These are phyloP conservation scores for Plasmopara halstedii DNA, from an alignment of 352 stramenopile species.

Conservation along the genomic window DNA sequence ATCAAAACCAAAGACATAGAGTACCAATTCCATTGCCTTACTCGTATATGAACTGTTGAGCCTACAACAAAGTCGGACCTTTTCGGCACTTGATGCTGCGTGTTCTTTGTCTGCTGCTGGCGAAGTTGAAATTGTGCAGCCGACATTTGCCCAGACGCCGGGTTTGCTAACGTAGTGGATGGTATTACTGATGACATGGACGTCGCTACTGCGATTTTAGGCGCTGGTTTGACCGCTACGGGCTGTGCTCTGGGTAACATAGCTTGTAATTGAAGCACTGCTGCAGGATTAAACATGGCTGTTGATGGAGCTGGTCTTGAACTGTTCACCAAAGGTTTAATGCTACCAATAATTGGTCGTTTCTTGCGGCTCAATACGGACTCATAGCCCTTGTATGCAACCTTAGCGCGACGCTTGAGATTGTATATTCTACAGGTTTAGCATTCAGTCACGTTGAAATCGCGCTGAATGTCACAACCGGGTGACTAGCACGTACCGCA, in stretches of 20 bases:
- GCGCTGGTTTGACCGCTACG: conserved; percentile 16
- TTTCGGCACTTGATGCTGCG: conserved; percentile 25
- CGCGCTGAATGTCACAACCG: conserved; percentile 1
- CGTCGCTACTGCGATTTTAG: conserved; percentile 20
- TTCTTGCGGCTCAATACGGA: conserved; percentile 71
- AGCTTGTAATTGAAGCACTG: conserved; percentile 23
- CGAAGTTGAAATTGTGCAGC: conserved; percentile 24
- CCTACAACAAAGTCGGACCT: conserved; percentile 61
- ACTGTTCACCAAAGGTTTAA: conserved; percentile 19
- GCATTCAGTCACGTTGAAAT: conserved; percentile 9
- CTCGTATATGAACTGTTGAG: conserved; percentile 58
- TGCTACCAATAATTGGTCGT: conserved; percentile 22
- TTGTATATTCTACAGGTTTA: conserved; percentile 39
- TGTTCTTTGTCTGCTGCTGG: conserved; percentile 30
- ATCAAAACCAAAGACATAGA: background rate
- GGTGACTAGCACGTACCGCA: conserved; percentile 27
- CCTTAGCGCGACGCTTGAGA: conserved; percentile 54
- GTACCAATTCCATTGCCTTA: conserved; percentile 13
- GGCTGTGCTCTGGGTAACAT: conserved; percentile 25
- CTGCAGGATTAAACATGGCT: conserved; percentile 22
- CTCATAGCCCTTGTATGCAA: conserved; percentile 64
- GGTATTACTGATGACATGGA: conserved; percentile 17
- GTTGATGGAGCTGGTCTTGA: conserved; percentile 12
- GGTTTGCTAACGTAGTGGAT: conserved; percentile 15
- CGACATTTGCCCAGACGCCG: conserved; percentile 18